These are phyloP conservation scores for Synchytrium microbalum DNA, from an alignment of 371 early-diverging fungal species.

Conservation along the genomic window DNA sequence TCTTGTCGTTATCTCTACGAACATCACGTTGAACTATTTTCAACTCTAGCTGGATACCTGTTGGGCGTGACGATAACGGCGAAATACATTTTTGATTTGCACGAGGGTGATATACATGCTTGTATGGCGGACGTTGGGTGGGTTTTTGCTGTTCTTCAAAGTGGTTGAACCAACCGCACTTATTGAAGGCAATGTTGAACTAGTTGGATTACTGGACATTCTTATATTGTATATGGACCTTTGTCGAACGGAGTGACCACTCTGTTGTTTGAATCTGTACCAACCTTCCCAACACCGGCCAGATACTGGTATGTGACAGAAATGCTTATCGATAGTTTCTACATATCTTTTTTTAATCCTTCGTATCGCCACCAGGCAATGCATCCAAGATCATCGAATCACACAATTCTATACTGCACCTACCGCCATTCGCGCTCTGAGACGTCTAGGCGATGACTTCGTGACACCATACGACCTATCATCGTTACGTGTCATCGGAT, in stretches of 20 bases:
- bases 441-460: constrained; percentile 77
- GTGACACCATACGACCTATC: constrained; percentile 65
- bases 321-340: neutral
- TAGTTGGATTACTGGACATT: constrained; percentile 68
- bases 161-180: too few relatives aligned
- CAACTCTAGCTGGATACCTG: too few relatives aligned
- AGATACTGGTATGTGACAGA: constrained; percentile 73
- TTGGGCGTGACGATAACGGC: constrained; percentile 78
- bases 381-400: constrained; percentile 68
- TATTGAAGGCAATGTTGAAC: neutral
- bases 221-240: constrained; percentile 90
- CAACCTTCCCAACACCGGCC: constrained; percentile 73
- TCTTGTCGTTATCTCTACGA: too few relatives aligned
- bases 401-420: constrained; percentile 99
- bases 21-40: too few relatives aligned
- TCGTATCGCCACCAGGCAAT: constrained; percentile 14
- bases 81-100: constrained; percentile 68
- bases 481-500: constrained; percentile 83
- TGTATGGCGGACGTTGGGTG: constrained; percentile 89
- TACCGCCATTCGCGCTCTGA: constrained; percentile 92
- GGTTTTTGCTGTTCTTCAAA: too few relatives aligned
- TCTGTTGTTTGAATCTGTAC: constrained; percentile 85
- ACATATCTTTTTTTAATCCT: constrained; percentile 1
- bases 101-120: constrained; percentile 64
- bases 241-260: constrained; percentile 77